phyloP scores from a whole-genome alignment of 306 rosid species.

The Benincasa hispida region DNA sequence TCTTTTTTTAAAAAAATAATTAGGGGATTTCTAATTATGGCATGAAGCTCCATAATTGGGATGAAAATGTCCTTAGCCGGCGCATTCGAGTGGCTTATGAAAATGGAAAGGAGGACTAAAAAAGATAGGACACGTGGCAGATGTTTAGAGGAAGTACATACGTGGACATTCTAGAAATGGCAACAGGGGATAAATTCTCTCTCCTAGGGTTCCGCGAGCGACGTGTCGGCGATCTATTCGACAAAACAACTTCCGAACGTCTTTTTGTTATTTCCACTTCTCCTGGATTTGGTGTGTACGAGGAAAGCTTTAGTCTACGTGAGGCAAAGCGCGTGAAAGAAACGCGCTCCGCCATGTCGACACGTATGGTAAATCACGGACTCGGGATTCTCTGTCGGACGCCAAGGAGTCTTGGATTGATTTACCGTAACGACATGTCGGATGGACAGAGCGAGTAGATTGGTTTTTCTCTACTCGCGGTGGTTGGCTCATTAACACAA shows the following conservation, averaged over 20 bases:
- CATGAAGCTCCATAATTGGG: neutral
- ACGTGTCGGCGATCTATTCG: conserved; percentile 12
- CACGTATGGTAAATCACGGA: neutral
- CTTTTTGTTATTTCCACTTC: neutral
- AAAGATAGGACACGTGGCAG: neutral
- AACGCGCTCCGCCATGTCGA: neutral
- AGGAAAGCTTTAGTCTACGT: neutral
- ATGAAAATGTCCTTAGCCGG: neutral
- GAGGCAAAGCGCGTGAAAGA: accelerated
- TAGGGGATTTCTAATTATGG: neutral
- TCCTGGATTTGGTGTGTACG: conserved; percentile 3
- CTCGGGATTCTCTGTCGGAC: neutral
- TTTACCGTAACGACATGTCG: neutral
- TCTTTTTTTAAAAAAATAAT: no score
- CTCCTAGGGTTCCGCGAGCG: neutral
- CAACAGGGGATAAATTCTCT: neutral
- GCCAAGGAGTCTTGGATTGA: neutral
- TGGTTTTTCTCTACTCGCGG: neutral
- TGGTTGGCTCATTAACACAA: neutral
- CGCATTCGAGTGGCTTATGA: neutral
- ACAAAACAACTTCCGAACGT: neutral
- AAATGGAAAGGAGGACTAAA: neutral
- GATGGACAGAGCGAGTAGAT: neutral
- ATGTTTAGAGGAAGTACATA: neutral
- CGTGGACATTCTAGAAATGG: conserved; percentile 1